Percentiles rank a stretch among this genome's conserved stretches.
Conservation (phyloP, 2,329 filamentous ascomycete species). For the Madurella mycetomatis region DNA sequence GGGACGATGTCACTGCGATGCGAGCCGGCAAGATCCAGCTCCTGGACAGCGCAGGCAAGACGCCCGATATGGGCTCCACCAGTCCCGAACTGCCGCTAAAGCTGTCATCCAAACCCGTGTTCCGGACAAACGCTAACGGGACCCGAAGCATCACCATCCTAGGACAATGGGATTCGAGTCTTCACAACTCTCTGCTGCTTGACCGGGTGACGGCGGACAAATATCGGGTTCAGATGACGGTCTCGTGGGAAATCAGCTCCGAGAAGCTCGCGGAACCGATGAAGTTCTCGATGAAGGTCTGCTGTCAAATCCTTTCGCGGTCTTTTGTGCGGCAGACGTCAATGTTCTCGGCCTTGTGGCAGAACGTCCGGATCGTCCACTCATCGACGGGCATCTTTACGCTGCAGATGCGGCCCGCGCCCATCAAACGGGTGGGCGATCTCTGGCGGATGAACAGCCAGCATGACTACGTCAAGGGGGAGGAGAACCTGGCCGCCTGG, state of each 20-base stretch:
- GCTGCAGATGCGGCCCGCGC: slow-evolving; percentile 77
- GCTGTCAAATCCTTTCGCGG: slow-evolving; percentile 77
- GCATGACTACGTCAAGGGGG: slow-evolving; percentile 93
- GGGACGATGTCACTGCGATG: slow-evolving; percentile 75
- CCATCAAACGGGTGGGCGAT: slow-evolving; percentile 86
- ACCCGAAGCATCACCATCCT: slow-evolving; percentile 80
- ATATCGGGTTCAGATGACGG: slow-evolving; percentile 80
- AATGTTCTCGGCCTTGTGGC: slow-evolving; percentile 83
- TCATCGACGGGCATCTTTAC: slow-evolving; percentile 85
- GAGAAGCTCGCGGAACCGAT: slow-evolving; percentile 83
- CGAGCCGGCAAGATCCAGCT: slow-evolving; percentile 78
- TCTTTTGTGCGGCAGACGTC: slow-evolving; percentile 81
- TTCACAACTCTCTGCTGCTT: slow-evolving; percentile 88
- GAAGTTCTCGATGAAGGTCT: slow-evolving; percentile 76
- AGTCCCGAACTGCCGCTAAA: slow-evolving; percentile 73
- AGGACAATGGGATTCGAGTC: slow-evolving; percentile 95
- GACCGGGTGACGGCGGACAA: slow-evolving; percentile 91
- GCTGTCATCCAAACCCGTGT: slow-evolving; percentile 69
- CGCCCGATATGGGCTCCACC: slow-evolving; percentile 69
- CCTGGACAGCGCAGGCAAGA: slow-evolving; percentile 79
- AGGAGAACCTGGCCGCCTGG: slow-evolving; percentile 83
- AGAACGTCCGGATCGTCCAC: slow-evolving; percentile 77
- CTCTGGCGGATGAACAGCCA: slow-evolving; percentile 95
- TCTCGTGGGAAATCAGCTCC: slow-evolving; percentile 82
- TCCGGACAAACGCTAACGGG: slow-evolving; percentile 84